Percentiles rank a stretch among this genome's conserved stretches.
Conservation (phyloP, 129 eudicot species). For the Sambucus nigra region DNA sequence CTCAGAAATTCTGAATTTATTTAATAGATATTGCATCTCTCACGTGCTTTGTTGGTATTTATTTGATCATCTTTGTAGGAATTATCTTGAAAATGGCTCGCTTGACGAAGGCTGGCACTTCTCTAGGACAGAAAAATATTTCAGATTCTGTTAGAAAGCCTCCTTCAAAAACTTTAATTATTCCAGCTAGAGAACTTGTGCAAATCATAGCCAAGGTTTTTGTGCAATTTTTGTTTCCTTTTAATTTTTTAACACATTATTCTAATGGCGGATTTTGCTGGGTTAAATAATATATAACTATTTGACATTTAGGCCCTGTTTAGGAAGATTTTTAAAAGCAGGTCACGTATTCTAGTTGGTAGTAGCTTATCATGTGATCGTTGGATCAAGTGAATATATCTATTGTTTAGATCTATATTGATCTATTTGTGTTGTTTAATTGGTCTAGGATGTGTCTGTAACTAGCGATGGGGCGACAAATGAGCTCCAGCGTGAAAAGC, state of each 20-base stretch:
- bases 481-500: conserved; percentile 50
- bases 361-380: background rate
- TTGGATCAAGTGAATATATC: background rate
- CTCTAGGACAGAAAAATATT: conserved; percentile 41
- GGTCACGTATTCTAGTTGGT: background rate
- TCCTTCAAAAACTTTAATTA: conserved; percentile 60
- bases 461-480: conserved; percentile 50
- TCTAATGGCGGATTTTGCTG: background rate
- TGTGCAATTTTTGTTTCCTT: background rate
- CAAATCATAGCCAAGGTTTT: conserved; percentile 89
- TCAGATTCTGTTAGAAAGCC: conserved; percentile 47
- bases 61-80: conserved; percentile 33
- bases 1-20: background rate
- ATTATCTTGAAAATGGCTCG: conserved; percentile 89
- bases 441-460: conserved; percentile 66
- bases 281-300: background rate
- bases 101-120: conserved; percentile 50
- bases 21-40: background rate
- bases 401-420: background rate
- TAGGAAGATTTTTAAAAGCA: background rate
- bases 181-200: conserved; percentile 76
- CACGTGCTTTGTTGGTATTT: background rate
- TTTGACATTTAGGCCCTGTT: background rate
- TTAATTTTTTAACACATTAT: background rate
- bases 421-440: conserved; percentile 5